Evolutionary conservation across 345 rosid species (phyloP).

Genomic region (Isatis tinctoria): DNA sequence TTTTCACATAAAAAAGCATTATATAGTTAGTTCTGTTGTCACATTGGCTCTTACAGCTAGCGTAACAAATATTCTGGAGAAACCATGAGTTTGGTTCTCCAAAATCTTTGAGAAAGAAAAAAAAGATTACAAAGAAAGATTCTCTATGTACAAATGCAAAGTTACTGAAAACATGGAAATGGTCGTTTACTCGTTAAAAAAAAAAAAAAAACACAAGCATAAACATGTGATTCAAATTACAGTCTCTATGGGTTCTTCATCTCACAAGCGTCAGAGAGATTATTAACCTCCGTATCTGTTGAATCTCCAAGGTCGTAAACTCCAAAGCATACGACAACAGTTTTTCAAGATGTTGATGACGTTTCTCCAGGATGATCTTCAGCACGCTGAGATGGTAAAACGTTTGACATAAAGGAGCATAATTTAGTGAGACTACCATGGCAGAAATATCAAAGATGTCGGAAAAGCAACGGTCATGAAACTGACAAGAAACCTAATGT

Average conservation of each 20-base stretch:
- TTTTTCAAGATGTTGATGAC: not conserved
- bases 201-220: not conserved
- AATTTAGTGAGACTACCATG: too few relatives aligned
- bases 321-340: not conserved
- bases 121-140: slow-evolving; percentile 3
- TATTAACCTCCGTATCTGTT: not conserved
- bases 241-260: not conserved
- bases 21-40: not conserved
- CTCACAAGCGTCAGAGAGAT: not conserved
- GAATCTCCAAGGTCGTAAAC: not conserved
- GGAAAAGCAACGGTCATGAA: too few relatives aligned
- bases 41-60: not conserved
- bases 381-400: not conserved
- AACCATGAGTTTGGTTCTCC: not conserved
- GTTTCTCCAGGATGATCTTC: slow-evolving; percentile 19
- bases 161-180: not conserved
- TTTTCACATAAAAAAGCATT: not conserved
- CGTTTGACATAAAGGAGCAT: not conserved
- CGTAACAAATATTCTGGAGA: not conserved
- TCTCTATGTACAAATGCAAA: slow-evolving; percentile 21
- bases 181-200: not conserved
- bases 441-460: too few relatives aligned
- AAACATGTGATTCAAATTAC: not conserved
- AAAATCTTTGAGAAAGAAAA: not conserved
- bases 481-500: not conserved